Percentiles rank a stretch among this genome's conserved stretches.
phyloP scores from a whole-genome alignment of 306 rosid species.

The Delonix regia region DNA sequence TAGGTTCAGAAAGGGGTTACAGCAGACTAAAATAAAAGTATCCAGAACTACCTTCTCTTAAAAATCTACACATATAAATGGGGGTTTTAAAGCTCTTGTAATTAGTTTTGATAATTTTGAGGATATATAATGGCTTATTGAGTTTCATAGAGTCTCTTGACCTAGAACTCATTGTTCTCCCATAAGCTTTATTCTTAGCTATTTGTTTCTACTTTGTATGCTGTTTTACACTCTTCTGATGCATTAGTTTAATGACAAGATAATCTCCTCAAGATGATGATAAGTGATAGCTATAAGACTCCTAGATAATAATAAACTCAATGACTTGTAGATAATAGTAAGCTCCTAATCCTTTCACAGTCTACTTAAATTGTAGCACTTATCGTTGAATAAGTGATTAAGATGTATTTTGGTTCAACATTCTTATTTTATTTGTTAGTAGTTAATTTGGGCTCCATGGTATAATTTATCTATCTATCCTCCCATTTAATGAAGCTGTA shows the following conservation, averaged over 20 bases:
- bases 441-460: background rate
- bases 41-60: no score
- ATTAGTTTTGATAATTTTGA: no score
- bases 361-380: background rate
- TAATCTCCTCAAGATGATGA: background rate
- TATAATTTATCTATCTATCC: background rate
- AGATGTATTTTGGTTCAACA: background rate
- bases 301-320: background rate
- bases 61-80: no score
- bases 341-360: background rate
- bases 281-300: background rate
- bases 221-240: no score
- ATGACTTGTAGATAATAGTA: background rate
- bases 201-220: no score
- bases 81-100: no score
- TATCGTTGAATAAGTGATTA: background rate
- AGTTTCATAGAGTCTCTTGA: no score
- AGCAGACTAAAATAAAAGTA: no score
- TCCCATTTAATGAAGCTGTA: background rate
- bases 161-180: no score
- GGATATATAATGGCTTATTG: no score
- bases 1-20: no score
- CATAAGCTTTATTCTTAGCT: no score
- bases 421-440: conserved; percentile 6
- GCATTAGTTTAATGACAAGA: background rate